Percentiles rank a stretch among this genome's conserved stretches.
These are phyloP conservation scores for Vanderwaltozyma verrucispora DNA, from an alignment of 805 yeast genomes.

Conservation along the genomic window DNA sequence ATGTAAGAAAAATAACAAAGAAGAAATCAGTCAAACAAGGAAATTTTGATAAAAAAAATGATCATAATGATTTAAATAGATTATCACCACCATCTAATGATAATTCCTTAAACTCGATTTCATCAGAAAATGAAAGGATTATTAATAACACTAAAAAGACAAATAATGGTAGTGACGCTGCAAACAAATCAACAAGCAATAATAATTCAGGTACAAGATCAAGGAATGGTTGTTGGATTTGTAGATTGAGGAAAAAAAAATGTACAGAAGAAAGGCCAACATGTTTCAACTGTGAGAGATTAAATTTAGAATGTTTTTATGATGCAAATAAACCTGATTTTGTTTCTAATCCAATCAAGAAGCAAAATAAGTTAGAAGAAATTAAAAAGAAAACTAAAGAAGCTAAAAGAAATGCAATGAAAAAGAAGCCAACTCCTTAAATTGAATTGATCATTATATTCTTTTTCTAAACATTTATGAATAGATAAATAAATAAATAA, in stretches of 20 bases:
- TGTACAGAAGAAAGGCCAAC: conserved; percentile 57
- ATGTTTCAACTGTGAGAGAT: conserved; percentile 47
- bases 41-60: too few species aligned
- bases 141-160: background rate
- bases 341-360: conserved; percentile 35
- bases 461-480: too few species aligned
- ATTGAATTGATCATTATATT: too few species aligned
- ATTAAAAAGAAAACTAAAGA: conserved; percentile 38
- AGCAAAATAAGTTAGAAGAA: conserved; percentile 38
- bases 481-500: too few species aligned
- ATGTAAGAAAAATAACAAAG: background rate
- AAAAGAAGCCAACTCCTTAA: conserved; percentile 12
- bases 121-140: background rate
- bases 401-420: conserved; percentile 31
- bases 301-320: conserved; percentile 51
- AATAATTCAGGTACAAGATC: conserved; percentile 30
- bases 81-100: background rate
- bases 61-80: background rate
- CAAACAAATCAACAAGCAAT: background rate
- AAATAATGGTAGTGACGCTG: background rate
- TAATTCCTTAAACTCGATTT: background rate
- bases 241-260: conserved; percentile 60
- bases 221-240: conserved; percentile 68
- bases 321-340: conserved; percentile 41
- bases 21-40: background rate